Percentiles rank a stretch among this genome's conserved stretches.
Conservation (phyloP, 192 early-diverging fungal genomes). For the Coemansia sp. region DNA sequence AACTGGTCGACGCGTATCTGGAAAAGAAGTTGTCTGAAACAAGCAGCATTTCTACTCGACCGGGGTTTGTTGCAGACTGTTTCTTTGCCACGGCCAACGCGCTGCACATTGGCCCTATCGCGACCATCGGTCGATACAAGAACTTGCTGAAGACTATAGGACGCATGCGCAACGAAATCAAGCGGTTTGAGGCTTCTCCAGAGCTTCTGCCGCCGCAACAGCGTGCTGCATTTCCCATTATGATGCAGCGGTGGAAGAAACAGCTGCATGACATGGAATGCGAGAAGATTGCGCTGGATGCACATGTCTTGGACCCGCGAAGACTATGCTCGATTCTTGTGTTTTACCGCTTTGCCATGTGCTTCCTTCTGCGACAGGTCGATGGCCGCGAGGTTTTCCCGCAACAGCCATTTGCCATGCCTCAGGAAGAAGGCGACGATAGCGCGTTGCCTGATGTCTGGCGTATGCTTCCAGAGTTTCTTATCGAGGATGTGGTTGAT, state of each 20-base stretch:
- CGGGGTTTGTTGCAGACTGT: conserved; percentile 88
- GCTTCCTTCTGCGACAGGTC: conserved; percentile 78
- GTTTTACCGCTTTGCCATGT: conserved; percentile 91
- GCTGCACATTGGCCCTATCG: conserved; percentile 79
- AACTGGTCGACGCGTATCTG: conserved; percentile 64
- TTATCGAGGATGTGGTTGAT: conserved; percentile 83
- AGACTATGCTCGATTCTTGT: conserved; percentile 63
- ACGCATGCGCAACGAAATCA: conserved; percentile 69
- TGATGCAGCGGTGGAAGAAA: conserved; percentile 62
- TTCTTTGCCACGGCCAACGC: conserved; percentile 79
- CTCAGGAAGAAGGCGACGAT: conserved; percentile 9
- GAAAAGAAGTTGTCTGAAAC: conserved; percentile 3
- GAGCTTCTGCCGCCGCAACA: conserved; percentile 22
- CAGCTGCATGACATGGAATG: conserved; percentile 71
- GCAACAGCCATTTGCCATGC: conserved; percentile 41
- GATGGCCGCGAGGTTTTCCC: conserved; percentile 54
- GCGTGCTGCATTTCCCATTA: conserved; percentile 35
- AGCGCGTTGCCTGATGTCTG: conserved; percentile 27
- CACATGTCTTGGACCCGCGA: conserved; percentile 74
- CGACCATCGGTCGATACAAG: conserved; percentile 68
- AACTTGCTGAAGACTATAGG: conserved; percentile 65
- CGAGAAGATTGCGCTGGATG: conserved; percentile 70
- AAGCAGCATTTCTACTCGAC: conserved; percentile 17
- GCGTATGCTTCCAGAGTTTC: conserved; percentile 86
- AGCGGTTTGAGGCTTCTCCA: conserved; percentile 48